Evolutionary conservation across 2,329 filamentous ascomycete species (phyloP), one percentile per base, ranked within the genome.

Genomic region (Salinomyces thailandicus): DNA sequence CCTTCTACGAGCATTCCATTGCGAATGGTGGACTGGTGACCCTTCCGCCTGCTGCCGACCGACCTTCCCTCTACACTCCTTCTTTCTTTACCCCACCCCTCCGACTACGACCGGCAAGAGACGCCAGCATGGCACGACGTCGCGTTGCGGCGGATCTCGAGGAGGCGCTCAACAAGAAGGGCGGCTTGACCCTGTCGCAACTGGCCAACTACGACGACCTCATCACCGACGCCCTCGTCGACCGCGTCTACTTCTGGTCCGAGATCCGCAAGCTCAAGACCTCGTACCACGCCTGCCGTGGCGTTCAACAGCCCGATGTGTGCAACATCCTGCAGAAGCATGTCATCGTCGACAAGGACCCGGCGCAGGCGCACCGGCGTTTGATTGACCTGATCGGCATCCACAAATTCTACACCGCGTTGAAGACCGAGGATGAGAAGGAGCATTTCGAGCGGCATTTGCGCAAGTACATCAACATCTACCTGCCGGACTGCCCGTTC

Each of bases 221-320:
- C 47, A 70, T 93, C 44, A 98, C 91, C 5, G 91, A 98, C 72
- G 83, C 85, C 49, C 77, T 98, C 36, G 79, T 98, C 43, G 91
- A 98, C 63, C 85, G 89, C 66, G 89, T 85, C 7, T 95, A 84
- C 62, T 98, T 91, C 68, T 96, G 91, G 89, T 89, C 89, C 5
- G 83, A 76, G 3, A 94, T 95, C 41, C 87, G 89, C 46, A 98
- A 98, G 63, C 94, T 96, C 54, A 79, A 53, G 83, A 43, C 78
- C 77, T 38, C 84, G 37, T 96, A 93, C 60, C 82, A 84, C 51
- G 73, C 85, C 1, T 85, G 82, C 5, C 79, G 91, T 44, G 85
- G 85, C 27, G 69, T 96, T 34, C 76, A 74, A 36, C 73, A 78
- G 45, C 73, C 80, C 33, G 67, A 75, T 15, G 67, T 81, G 26